Conservation (phyloP, 164 flowering plant genomes). For the Chloranthus sessilifolius region DNA sequence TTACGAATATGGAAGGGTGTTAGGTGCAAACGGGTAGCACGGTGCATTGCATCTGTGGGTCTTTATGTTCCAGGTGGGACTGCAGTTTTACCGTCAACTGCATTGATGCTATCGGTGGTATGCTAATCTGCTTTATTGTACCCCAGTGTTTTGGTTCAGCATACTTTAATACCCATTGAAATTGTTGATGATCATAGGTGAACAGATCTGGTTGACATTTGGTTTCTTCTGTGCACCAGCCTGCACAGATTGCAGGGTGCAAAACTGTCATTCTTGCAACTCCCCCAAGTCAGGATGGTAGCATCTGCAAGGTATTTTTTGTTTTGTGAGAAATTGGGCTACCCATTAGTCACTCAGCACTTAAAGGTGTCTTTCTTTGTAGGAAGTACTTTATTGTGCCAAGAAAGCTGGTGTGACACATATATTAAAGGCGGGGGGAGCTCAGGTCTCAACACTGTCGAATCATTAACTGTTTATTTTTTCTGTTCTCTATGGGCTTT, state of each 20-base stretch:
- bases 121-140: constrained; percentile 12
- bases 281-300: constrained; percentile 82
- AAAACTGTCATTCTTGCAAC: constrained; percentile 92
- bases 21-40: constrained; percentile 82
- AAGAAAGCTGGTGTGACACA: constrained; percentile 99
- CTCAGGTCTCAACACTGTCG: constrained; percentile 59
- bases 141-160: constrained; percentile 8
- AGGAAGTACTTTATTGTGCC: constrained; percentile 98
- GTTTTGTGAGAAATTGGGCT: background rate
- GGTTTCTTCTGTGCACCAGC: constrained; percentile 46
- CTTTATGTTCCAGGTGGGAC: constrained; percentile 99
- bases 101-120: constrained; percentile 96
- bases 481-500: background rate
- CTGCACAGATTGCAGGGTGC: constrained; percentile 98
- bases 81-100: constrained; percentile 97
- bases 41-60: constrained; percentile 87
- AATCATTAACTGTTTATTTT: background rate
- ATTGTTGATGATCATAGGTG: constrained; percentile 8
- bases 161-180: constrained; percentile 5
- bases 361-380: constrained; percentile 1
- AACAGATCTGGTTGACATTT: constrained; percentile 19
- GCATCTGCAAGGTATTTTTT: constrained; percentile 85
- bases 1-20: constrained; percentile 58
- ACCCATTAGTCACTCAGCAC: background rate
- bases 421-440: constrained; percentile 98